These are phyloP conservation scores for Saccharomyces eubayanus DNA, from an alignment of 805 yeast species.

Conservation along the genomic window DNA sequence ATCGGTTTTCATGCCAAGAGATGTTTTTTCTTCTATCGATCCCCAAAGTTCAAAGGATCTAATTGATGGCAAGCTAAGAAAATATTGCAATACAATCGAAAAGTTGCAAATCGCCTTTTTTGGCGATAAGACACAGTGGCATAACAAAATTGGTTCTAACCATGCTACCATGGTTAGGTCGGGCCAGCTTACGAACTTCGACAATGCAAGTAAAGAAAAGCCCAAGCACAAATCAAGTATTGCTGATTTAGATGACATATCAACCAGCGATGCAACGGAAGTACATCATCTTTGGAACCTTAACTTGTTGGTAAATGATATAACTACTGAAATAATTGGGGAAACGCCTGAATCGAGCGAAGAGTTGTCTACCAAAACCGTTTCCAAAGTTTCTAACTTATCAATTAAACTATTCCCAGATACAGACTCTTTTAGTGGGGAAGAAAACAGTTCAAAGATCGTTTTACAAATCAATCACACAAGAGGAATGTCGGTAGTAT, in stretches of 20 bases:
- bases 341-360: constrained; percentile 28
- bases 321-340: constrained; percentile 25
- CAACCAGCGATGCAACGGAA: constrained; percentile 29
- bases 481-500: constrained; percentile 29
- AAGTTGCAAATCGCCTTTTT: constrained; percentile 18
- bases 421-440: constrained; percentile 9
- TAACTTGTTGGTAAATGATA: constrained; percentile 14
- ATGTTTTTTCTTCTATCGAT: constrained; percentile 27
- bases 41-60: constrained; percentile 34
- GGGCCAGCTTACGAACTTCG: constrained; percentile 3
- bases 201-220: neutral
- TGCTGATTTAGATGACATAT: constrained; percentile 13
- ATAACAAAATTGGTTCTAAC: constrained; percentile 14
- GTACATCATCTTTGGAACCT: constrained; percentile 26
- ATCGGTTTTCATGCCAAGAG: constrained; percentile 37
- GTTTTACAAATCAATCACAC: constrained; percentile 20
- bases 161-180: constrained; percentile 15
- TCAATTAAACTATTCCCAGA: constrained; percentile 23
- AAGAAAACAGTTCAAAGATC: constrained; percentile 17
- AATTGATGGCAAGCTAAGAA: constrained; percentile 35
- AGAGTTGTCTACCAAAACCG: constrained; percentile 24
- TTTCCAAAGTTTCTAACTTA: constrained; percentile 27
- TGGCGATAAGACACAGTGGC: constrained; percentile 24
- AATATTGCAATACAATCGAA: constrained; percentile 24
- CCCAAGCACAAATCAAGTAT: neutral